phyloP scores from a whole-genome alignment of 495 filamentous ascomycete genomes.

The Lasiosphaeris hirsuta region DNA sequence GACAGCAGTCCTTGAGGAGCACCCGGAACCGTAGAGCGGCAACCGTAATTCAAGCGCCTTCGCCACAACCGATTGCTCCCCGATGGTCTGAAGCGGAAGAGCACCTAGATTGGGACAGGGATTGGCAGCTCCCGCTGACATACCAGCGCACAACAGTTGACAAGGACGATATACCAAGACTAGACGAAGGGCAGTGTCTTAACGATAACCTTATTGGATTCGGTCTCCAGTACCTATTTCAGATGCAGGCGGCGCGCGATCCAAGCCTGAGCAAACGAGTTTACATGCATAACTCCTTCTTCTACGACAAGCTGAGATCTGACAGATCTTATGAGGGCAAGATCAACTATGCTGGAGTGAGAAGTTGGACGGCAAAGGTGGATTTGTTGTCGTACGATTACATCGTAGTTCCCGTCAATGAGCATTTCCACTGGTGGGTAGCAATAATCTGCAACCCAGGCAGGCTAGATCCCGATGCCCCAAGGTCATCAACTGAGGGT shows the following conservation, averaged over 20 bases:
- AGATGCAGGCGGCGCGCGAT: conserved; percentile 54
- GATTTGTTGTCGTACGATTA: conserved; percentile 86
- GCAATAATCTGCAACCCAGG: conserved; percentile 92
- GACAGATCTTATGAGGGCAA: conserved; percentile 44
- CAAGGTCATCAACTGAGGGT: neutral
- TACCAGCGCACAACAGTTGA: conserved; percentile 73
- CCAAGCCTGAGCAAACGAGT: conserved; percentile 59
- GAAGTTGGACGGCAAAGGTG: conserved; percentile 83
- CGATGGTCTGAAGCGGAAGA: conserved; percentile 37
- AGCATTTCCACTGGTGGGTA: conserved; percentile 86
- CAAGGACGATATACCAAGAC: conserved; percentile 70
- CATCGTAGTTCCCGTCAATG: conserved; percentile 88
- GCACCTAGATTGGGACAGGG: conserved; percentile 40
- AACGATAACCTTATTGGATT: conserved; percentile 92
- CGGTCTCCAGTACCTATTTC: conserved; percentile 74
- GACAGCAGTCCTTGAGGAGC: conserved; percentile 6
- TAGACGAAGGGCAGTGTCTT: conserved; percentile 80
- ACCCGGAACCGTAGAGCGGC: neutral
- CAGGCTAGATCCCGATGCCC: conserved; percentile 39
- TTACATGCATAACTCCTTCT: conserved; percentile 90
- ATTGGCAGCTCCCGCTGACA: conserved; percentile 59
- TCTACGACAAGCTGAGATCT: conserved; percentile 68
- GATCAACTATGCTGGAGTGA: conserved; percentile 77
- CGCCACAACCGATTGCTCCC: neutral
- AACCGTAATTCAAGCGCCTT: neutral